Conservation (phyloP, 2,329 filamentous ascomycete genomes). For the Penicillium sp. region DNA sequence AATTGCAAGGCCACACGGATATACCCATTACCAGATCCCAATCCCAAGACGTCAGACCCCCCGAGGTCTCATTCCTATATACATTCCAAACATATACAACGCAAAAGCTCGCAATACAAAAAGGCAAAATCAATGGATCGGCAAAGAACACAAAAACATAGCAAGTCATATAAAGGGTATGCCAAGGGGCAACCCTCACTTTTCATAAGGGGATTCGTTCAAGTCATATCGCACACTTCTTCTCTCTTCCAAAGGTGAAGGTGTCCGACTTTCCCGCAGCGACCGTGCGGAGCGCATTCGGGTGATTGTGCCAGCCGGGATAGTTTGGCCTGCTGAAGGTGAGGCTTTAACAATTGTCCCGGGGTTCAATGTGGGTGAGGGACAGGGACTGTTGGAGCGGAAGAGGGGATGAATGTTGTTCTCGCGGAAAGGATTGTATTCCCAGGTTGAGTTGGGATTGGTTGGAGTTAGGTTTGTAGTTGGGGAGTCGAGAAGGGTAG, state of each 20-base stretch:
- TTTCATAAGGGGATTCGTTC: slow-evolving; percentile 32
- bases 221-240: slow-evolving; percentile 27
- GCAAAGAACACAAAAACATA: background rate
- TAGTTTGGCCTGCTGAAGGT: slow-evolving; percentile 55
- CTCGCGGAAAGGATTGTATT: slow-evolving; percentile 40
- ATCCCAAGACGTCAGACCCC: background rate
- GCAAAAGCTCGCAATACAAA: slow-evolving; percentile 3
- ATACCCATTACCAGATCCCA: background rate
- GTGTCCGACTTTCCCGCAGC: slow-evolving; percentile 21
- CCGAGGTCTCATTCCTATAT: background rate
- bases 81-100: slow-evolving; percentile 3
- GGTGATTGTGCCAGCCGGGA: slow-evolving; percentile 42
- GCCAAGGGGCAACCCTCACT: slow-evolving; percentile 16
- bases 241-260: slow-evolving; percentile 13
- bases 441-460: slow-evolving; percentile 10
- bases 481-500: slow-evolving; percentile 19
- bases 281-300: slow-evolving; percentile 40
- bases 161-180: slow-evolving; percentile 2
- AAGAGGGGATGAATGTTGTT: slow-evolving; percentile 61
- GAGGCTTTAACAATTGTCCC: slow-evolving; percentile 59
- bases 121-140: background rate
- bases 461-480: background rate
- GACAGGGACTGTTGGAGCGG: slow-evolving; percentile 54
- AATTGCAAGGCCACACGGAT: background rate
- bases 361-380: slow-evolving; percentile 53